Evolutionary conservation across 2,329 filamentous ascomycete genomes (phyloP).

Genomic region (Allantophomopsis lycopodina): DNA sequence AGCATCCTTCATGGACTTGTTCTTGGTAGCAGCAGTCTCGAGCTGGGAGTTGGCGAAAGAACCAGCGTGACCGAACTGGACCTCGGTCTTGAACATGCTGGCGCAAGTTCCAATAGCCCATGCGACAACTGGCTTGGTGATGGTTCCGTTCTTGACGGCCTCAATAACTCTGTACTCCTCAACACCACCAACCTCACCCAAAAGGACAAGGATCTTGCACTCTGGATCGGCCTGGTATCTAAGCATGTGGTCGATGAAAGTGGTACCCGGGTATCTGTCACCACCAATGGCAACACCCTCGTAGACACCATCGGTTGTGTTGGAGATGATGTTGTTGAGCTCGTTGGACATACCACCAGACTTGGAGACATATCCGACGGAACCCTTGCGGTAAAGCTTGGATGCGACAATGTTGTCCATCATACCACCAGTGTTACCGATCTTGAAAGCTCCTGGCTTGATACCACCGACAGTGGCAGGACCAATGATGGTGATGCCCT

Average conservation of each 20-base stretch:
- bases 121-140: constrained; percentile 97
- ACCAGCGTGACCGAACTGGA: constrained; percentile 97
- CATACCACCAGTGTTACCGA: constrained; percentile 99
- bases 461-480: constrained; percentile 98
- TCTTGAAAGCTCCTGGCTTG: constrained; percentile 99
- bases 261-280: constrained; percentile 97
- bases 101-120: constrained; percentile 99
- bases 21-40: constrained; percentile 93
- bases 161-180: constrained; percentile 99
- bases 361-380: constrained; percentile 98
- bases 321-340: constrained; percentile 97
- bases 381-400: constrained; percentile 99
- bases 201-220: constrained; percentile 91
- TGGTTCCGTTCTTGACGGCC: constrained; percentile 83
- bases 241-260: constrained; percentile 97
- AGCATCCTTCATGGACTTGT: constrained; percentile 90
- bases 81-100: constrained; percentile 99
- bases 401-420: constrained; percentile 99
- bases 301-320: constrained; percentile 94
- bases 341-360: constrained; percentile 99
- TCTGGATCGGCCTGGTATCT: constrained; percentile 93
- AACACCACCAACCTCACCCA: constrained; percentile 97
- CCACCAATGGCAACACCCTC: constrained; percentile 99
- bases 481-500: constrained; percentile 97
- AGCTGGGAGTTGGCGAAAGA: constrained; percentile 99